These are phyloP conservation scores for Alloascoidea hylecoeti DNA, from an alignment of 805 yeast genomes.

Conservation along the genomic window DNA sequence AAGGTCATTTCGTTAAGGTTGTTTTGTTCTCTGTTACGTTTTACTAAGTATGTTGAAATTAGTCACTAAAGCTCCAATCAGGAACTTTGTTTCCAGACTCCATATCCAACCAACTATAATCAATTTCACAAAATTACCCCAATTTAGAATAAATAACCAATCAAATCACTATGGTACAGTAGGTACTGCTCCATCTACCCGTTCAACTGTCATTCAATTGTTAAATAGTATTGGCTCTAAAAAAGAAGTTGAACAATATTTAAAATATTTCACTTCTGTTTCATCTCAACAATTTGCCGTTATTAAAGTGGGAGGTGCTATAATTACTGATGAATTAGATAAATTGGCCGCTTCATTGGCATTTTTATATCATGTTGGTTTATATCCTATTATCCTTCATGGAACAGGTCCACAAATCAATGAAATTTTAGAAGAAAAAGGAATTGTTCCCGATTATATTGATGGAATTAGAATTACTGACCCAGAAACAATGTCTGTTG, in stretches of 20 bases:
- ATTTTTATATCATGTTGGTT: slow-evolving; percentile 91
- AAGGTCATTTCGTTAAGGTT: too few relatives aligned
- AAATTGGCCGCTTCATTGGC: slow-evolving; percentile 94
- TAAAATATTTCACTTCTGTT: slow-evolving; percentile 92
- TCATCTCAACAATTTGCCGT: slow-evolving; percentile 96
- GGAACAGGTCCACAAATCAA: slow-evolving; percentile 99
- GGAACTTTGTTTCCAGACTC: too few relatives aligned
- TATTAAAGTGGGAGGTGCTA: slow-evolving; percentile 98
- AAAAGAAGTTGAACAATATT: slow-evolving; percentile 94
- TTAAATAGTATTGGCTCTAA: slow-evolving; percentile 94
- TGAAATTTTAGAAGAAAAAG: slow-evolving; percentile 82
- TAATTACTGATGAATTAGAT: slow-evolving; percentile 85
- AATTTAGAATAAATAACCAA: too few relatives aligned
- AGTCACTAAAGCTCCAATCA: too few relatives aligned
- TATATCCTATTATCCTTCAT: slow-evolving; percentile 91
- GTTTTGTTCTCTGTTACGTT: too few relatives aligned
- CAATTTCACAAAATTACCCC: too few relatives aligned
- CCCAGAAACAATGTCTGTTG: slow-evolving; percentile 89
- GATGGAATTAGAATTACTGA: slow-evolving; percentile 97
- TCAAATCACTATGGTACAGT: too few relatives aligned
- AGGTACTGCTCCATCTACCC: slow-evolving; percentile 29
- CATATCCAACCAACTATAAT: too few relatives aligned
- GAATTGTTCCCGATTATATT: slow-evolving; percentile 88
- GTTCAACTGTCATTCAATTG: slow-evolving; percentile 92
- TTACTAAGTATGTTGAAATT: too few relatives aligned